A percentile compares a stretch with the other conserved stretches of the same genome.
Evolutionary conservation across 768 basidiomycete species (phyloP).

Genomic region (Trametes elegans): DNA sequence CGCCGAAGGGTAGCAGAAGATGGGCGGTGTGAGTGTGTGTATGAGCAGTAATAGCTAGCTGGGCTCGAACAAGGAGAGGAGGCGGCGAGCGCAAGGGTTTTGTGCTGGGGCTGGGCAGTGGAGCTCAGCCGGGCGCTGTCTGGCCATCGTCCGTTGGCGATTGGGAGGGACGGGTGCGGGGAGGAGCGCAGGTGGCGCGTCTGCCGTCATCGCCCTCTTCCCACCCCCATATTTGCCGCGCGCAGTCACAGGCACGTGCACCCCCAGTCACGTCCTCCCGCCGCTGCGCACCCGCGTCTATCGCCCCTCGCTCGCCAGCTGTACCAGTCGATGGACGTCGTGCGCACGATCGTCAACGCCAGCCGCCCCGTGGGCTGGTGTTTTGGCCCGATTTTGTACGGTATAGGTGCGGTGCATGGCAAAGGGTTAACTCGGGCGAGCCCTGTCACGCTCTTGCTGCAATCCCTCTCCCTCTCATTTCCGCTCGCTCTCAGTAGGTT

Average conservation of each 20-base stretch:
- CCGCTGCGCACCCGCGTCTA: background rate
- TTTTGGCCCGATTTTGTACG: conserved; percentile 13
- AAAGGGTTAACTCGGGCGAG: background rate
- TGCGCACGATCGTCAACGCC: background rate
- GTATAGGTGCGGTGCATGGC: conserved; percentile 4
- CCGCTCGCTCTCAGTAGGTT: conserved; percentile 2
- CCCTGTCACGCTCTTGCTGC: background rate
- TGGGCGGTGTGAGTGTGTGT: background rate
- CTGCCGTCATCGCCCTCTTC: conserved; percentile 1
- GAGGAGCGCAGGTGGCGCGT: conserved; percentile 14
- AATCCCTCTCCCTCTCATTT: conserved; percentile 3
- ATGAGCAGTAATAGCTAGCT: background rate
- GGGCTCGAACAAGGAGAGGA: background rate
- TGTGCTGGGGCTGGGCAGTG: conserved; percentile 1
- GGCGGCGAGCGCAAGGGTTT: background rate
- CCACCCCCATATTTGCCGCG: conserved; percentile 10
- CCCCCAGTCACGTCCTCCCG: background rate
- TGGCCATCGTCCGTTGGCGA: too few species aligned
- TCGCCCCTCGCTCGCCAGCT: background rate
- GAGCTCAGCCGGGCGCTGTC: background rate
- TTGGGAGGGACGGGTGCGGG: too few species aligned
- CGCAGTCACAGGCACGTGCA: conserved; percentile 9
- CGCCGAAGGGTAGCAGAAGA: background rate
- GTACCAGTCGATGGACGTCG: background rate
- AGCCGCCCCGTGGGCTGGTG: conserved; percentile 5